phyloP scores from a whole-genome alignment of 2,329 filamentous ascomycete genomes.

The Polytolypa hystricis region DNA sequence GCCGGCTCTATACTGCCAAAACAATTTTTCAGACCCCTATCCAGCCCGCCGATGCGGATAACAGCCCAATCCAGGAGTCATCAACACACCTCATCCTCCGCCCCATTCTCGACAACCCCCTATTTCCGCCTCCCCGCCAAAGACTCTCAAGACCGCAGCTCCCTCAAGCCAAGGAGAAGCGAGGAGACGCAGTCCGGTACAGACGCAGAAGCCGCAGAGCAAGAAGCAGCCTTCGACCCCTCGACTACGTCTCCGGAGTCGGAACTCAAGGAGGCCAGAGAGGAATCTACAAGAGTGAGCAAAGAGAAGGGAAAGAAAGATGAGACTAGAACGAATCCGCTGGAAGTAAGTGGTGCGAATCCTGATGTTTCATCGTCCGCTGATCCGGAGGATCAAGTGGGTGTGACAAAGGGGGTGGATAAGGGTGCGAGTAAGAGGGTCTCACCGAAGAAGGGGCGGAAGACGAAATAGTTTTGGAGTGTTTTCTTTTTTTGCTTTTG shows the following conservation, averaged over 20 bases:
- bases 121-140: background rate
- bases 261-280: background rate
- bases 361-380: background rate
- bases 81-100: background rate
- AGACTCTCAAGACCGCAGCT: background rate
- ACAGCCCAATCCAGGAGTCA: too few relatives aligned
- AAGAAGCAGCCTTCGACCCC: background rate
- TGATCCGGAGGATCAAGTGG: background rate
- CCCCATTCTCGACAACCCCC: background rate
- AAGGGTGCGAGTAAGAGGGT: slow-evolving; percentile 2
- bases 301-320: background rate
- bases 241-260: slow-evolving; percentile 1
- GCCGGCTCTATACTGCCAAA: too few relatives aligned
- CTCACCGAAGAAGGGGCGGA: background rate
- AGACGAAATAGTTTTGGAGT: background rate
- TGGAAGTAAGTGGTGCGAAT: slow-evolving; percentile 4
- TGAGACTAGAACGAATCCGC: background rate
- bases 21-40: too few relatives aligned
- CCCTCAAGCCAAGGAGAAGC: slow-evolving; percentile 1
- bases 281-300: background rate
- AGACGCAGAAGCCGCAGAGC: slow-evolving; percentile 1
- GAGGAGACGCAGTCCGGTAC: slow-evolving; percentile 1
- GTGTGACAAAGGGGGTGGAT: background rate
- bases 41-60: too few relatives aligned
- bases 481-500: background rate